Evolutionary conservation across 441 rosid genomes (phyloP).

Genomic region (Gossypium aridum): DNA sequence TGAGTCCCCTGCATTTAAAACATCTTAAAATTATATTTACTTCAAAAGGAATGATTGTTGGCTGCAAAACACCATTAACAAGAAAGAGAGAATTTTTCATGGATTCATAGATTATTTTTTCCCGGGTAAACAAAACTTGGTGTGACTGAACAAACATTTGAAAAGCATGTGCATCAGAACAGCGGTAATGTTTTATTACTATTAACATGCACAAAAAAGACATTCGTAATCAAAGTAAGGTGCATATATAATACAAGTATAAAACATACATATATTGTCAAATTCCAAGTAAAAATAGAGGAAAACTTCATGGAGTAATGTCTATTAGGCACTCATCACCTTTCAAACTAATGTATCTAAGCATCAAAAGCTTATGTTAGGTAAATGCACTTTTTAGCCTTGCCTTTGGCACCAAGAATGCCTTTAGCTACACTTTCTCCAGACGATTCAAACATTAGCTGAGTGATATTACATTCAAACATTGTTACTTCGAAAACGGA

Average conservation of each 20-base stretch:
- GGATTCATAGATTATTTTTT: neutral
- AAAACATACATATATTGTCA: neutral
- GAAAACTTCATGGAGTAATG: neutral
- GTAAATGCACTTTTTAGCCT: neutral
- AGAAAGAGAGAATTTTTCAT: neutral
- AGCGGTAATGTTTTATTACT: neutral
- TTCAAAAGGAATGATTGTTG: neutral
- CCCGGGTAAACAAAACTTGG: neutral
- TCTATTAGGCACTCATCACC: neutral
- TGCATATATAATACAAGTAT: neutral
- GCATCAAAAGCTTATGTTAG: neutral
- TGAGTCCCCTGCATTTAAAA: slow-evolving; percentile 60
- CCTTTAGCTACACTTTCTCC: neutral
- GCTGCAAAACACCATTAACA: neutral
- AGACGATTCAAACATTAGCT: neutral
- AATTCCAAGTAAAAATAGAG: neutral
- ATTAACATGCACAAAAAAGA: neutral
- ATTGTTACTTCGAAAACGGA: neutral
- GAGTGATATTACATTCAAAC: neutral
- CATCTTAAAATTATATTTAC: neutral
- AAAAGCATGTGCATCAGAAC: neutral
- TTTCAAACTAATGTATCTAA: neutral
- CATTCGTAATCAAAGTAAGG: neutral
- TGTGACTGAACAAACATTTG: neutral
- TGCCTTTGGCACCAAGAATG: neutral